Evolutionary conservation across 495 filamentous ascomycete species (phyloP).

Genomic region (Cercophora newfieldiana): DNA sequence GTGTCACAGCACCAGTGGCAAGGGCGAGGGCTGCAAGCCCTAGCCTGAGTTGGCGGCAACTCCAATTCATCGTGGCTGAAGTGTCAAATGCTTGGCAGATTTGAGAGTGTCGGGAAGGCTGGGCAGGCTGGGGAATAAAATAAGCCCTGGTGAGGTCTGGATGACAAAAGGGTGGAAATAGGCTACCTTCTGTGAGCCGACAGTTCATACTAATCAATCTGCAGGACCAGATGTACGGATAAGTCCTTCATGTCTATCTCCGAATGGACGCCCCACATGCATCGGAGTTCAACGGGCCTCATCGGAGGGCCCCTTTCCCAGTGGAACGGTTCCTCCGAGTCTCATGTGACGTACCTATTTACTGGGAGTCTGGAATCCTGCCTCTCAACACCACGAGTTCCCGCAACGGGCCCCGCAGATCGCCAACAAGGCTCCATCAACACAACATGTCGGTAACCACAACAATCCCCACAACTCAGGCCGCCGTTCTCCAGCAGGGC

Average conservation of each 20-base stretch:
- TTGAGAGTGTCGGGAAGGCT: not conserved
- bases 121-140: not conserved
- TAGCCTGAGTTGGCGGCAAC: not conserved
- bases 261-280: no score
- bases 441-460: conserved; percentile 1
- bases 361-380: not conserved
- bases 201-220: no score
- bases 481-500: conserved; percentile 20
- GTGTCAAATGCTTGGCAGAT: not conserved
- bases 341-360: not conserved
- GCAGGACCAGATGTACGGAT: no score
- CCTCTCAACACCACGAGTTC: no score
- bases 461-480: conserved; percentile 8
- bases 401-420: no score
- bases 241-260: no score
- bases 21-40: not conserved
- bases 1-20: not conserved
- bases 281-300: not conserved
- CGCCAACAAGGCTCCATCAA: no score
- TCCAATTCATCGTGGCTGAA: not conserved
- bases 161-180: no score
- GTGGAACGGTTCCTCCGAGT: not conserved
- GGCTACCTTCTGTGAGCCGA: no score
- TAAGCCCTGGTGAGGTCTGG: no score
- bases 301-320: not conserved